Base-by-base conservation (phyloP, 1,284 basidiomycete species). In the Tilletia caries region DNA sequence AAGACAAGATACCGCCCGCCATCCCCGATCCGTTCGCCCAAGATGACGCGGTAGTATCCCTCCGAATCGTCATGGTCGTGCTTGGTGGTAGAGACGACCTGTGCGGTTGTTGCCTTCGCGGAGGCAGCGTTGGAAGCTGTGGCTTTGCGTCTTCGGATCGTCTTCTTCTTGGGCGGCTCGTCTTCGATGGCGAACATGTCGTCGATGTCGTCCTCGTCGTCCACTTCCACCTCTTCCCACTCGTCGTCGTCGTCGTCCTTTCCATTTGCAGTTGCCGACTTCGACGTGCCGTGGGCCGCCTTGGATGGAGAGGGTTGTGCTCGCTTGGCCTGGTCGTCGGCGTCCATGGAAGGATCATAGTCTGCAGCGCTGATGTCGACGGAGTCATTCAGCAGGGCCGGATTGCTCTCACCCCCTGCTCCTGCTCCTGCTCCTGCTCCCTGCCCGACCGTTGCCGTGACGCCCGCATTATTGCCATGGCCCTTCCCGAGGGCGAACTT, bases 1-100 rank as follows among this genome's bases (percentile, higher is more conserved):
- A 92, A 95, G 13, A 98, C 92, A 82, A 97, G 93, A 83, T 98
- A 99, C 58, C 91, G 88, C 1, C 93, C 94, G 50, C 89, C 88
- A 77, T 96, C 92, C n/a, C 97, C 86, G 69, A 95, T 89, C 37
- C 71, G 73, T 84, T 98, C 96, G 64, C 95, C 96, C 4, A 98
- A 88, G 65, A 95, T 94, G 72, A 96, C 89, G 71, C 90, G 89
- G 83, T 98, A 98, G 83, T 98, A 98, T 0, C 96, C 96, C 83
- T 99, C 96, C 0, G 90, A 82, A 83, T 98, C 96, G 69, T 88
- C 87, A 67, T 84, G 86, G 70, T 87, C 87, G 80, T 87, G 87
- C 10, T 84, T 50, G 23, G 13, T 33, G 33, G 25, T 46, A 2
- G 23, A 12, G 50, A 15, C 66, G 32, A 64, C 13, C n/a, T 65